A percentile compares a stretch with the other conserved stretches of the same genome.
phyloP scores from a whole-genome alignment of 2,329 filamentous ascomycete species.

The Xylaria sp. region DNA sequence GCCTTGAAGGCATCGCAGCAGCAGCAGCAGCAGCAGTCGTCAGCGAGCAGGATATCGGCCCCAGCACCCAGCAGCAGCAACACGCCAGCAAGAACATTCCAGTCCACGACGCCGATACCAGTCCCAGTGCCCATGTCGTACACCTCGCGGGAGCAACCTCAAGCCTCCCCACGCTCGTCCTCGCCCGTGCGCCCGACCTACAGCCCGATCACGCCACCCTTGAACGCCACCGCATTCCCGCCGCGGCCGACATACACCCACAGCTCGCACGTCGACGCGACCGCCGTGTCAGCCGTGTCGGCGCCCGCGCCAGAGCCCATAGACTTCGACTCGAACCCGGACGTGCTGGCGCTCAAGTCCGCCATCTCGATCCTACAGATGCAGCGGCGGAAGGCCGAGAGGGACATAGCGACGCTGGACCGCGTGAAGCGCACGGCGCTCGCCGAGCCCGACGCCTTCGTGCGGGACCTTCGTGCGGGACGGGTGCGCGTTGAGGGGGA shows the following conservation, averaged over 20 bases:
- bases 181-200: constrained; percentile 62
- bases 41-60: constrained; percentile 16
- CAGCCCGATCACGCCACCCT: constrained; percentile 65
- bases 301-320: constrained; percentile 62
- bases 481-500: constrained; percentile 60
- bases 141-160: constrained; percentile 22
- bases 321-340: constrained; percentile 75
- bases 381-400: constrained; percentile 80
- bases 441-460: constrained; percentile 76
- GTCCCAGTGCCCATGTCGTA: constrained; percentile 35
- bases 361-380: constrained; percentile 88
- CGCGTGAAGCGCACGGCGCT: constrained; percentile 76
- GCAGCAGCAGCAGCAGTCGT: constrained; percentile 19
- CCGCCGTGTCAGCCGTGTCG: constrained; percentile 30
- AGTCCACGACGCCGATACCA: constrained; percentile 38
- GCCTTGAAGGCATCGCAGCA: constrained; percentile 23
- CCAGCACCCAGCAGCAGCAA: constrained; percentile 13
- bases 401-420: constrained; percentile 77
- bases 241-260: constrained; percentile 45
- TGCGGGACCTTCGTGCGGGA: constrained; percentile 72
- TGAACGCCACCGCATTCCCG: constrained; percentile 51
- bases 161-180: constrained; percentile 48
- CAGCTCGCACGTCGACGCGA: constrained; percentile 38
- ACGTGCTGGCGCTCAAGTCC: constrained; percentile 86
- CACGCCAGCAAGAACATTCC: constrained; percentile 19